Evolutionary conservation across 2,329 filamentous ascomycete genomes (phyloP), one percentile per base, ranked within the genome.

Genomic region (Pseudogymnoascus sp.): DNA sequence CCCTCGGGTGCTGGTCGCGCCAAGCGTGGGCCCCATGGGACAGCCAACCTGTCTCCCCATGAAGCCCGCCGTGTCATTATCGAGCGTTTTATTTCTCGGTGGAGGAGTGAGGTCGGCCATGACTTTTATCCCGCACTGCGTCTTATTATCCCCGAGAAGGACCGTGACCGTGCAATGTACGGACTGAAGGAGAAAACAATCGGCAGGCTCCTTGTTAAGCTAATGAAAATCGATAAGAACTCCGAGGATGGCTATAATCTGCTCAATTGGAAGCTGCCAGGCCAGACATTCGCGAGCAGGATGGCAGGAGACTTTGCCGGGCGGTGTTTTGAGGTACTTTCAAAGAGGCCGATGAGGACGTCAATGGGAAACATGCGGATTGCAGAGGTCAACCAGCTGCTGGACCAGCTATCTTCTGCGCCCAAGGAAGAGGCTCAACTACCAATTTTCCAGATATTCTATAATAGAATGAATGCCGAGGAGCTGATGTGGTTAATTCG

Each of bases 401-500:
- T 99, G 1, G 92, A 99, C 72, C 81, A 82, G 67, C 79, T 99
- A 30, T 86, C 92, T 0, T 82, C 82, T 1, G 87, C 88, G 0
- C 83, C 85, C 0, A 89, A 89, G 59, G 93, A 97, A 76, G 83
- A 88, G n/a, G 84, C 93, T 64, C 93, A 97, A 68, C 72, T 91
- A 39, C 86, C 86, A 0, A 88, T 99, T 35, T 84, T 97, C 67
- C 82, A 88, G 65, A 81, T 86, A 4, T 96, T 97, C 70, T 97
- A 97, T 74, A 83, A 86, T 50, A 83, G 84, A 22, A 97, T 97
- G 94, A 95, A 95, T 67, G 84, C 94, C 0, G 89, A 96, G 65
- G 94, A 99, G 75, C 77, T 99, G 66, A 87, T 89, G 77, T 99
- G 94, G 94, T 78, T 97, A 61, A 90, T 99, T 64, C 88, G 93